These are phyloP conservation scores for Apiospora kogelbergensis DNA, from an alignment of 2,329 filamentous ascomycete genomes.

Conservation along the genomic window DNA sequence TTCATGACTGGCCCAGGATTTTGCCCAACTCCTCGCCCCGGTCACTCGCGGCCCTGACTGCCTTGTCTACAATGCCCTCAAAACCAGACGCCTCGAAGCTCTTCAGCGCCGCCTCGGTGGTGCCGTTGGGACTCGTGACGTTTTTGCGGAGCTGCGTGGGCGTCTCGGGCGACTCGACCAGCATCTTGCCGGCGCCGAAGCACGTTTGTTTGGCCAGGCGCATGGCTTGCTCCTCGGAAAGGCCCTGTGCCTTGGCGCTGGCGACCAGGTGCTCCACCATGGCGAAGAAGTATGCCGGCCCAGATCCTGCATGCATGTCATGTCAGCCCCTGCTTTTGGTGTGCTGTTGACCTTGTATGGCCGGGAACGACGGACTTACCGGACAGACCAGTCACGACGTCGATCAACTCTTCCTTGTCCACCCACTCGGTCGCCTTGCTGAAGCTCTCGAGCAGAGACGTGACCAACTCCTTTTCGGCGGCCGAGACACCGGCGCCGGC, in stretches of 20 bases:
- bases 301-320: conserved; percentile 36
- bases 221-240: conserved; percentile 48
- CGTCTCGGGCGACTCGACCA: conserved; percentile 45
- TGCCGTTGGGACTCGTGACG: conserved; percentile 53
- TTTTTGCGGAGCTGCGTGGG: conserved; percentile 49
- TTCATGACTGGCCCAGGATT: conserved; percentile 23
- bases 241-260: conserved; percentile 42
- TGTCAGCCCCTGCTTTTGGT: background rate
- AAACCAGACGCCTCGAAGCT: conserved; percentile 47
- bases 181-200: conserved; percentile 51
- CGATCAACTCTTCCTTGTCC: conserved; percentile 47
- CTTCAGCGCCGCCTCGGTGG: conserved; percentile 48
- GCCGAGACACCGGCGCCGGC: conserved; percentile 42
- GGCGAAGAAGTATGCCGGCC: conserved; percentile 54
- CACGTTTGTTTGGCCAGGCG: conserved; percentile 51
- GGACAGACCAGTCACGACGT: conserved; percentile 50
- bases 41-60: conserved; percentile 44
- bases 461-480: conserved; percentile 42
- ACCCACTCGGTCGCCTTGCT: conserved; percentile 52
- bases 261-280: conserved; percentile 51
- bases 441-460: conserved; percentile 43
- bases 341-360: background rate
- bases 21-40: conserved; percentile 45
- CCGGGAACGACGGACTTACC: no score
- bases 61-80: conserved; percentile 43